Conservation (phyloP, 2,329 filamentous ascomycete genomes). For the Aspergillus pseudotamarii region DNA sequence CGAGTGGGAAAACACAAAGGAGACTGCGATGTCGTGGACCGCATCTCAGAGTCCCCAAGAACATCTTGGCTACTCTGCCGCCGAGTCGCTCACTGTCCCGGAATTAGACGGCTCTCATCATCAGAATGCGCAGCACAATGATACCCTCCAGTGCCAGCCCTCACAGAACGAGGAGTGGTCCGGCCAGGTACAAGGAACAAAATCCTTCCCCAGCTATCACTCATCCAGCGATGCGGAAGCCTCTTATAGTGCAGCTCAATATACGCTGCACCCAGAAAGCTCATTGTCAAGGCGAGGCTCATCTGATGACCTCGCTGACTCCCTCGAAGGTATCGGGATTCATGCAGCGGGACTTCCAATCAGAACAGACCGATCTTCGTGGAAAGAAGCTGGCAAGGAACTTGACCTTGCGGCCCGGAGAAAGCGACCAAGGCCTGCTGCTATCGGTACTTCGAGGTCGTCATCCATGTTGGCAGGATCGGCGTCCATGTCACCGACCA, state of each 20-base stretch:
- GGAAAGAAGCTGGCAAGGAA: constrained; percentile 44
- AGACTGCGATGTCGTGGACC: constrained; percentile 33
- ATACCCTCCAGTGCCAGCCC: constrained; percentile 15
- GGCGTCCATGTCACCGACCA: constrained; percentile 47
- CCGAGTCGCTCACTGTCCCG: constrained; percentile 25
- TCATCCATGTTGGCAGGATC: constrained; percentile 41
- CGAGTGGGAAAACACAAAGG: constrained; percentile 32
- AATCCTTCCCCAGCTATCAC: constrained; percentile 22
- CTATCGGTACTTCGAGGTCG: constrained; percentile 47
- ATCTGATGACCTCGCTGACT: constrained; percentile 38
- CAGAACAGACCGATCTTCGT: constrained; percentile 29
- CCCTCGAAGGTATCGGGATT: constrained; percentile 41
- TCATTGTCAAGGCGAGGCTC: constrained; percentile 34
- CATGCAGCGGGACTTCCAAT: constrained; percentile 30
- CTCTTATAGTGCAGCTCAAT: constrained; percentile 37
- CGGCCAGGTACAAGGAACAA: constrained; percentile 19
- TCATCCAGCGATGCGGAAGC: constrained; percentile 28
- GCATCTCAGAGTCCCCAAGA: constrained; percentile 29
- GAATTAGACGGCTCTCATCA: constrained; percentile 20
- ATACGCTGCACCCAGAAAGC: constrained; percentile 36
- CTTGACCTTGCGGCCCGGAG: constrained; percentile 50
- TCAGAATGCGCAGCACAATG: neutral
- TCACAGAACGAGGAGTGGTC: constrained; percentile 32
- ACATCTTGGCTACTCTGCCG: constrained; percentile 25
- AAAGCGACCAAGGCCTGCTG: constrained; percentile 50